Evolutionary conservation across 2,329 filamentous ascomycete species (phyloP).

Genomic region (Cladosporium sp.): DNA sequence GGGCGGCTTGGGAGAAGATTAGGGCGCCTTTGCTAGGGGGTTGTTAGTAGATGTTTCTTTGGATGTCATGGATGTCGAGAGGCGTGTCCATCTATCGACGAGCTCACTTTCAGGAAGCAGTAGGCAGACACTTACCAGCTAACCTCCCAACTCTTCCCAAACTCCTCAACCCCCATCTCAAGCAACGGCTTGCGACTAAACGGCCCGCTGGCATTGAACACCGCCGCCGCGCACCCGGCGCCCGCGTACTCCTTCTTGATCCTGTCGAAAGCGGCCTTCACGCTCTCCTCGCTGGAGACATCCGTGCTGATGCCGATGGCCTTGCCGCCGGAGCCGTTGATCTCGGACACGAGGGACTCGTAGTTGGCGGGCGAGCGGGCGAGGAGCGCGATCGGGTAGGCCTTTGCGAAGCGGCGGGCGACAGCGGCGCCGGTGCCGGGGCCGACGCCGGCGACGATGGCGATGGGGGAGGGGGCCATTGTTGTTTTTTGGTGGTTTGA

Average conservation of each 20-base stretch:
- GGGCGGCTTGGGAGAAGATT: constrained; percentile 63
- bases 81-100: too few relatives aligned
- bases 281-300: constrained; percentile 48
- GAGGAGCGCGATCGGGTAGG: constrained; percentile 70
- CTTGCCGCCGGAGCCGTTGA: constrained; percentile 59
- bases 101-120: too few relatives aligned
- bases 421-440: constrained; percentile 61
- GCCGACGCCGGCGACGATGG: constrained; percentile 67
- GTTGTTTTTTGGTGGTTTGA: too few relatives aligned
- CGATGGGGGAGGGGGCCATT: constrained; percentile 51
- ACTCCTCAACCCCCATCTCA: constrained; percentile 54
- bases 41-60: not conserved
- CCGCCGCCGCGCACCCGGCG: constrained; percentile 46
- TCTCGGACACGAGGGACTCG: constrained; percentile 60
- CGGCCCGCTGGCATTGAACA: constrained; percentile 62
- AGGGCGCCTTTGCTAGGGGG: constrained; percentile 58
- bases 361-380: constrained; percentile 62
- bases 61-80: not conserved
- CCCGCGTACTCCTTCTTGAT: constrained; percentile 55
- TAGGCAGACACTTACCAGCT: constrained; percentile 38
- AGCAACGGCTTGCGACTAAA: constrained; percentile 57
- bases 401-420: constrained; percentile 53
- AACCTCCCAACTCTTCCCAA: constrained; percentile 45
- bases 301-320: constrained; percentile 67
- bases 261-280: constrained; percentile 56